phyloP scores from a whole-genome alignment of 2,329 filamentous ascomycete species.

The Aureobasidium sp. region DNA sequence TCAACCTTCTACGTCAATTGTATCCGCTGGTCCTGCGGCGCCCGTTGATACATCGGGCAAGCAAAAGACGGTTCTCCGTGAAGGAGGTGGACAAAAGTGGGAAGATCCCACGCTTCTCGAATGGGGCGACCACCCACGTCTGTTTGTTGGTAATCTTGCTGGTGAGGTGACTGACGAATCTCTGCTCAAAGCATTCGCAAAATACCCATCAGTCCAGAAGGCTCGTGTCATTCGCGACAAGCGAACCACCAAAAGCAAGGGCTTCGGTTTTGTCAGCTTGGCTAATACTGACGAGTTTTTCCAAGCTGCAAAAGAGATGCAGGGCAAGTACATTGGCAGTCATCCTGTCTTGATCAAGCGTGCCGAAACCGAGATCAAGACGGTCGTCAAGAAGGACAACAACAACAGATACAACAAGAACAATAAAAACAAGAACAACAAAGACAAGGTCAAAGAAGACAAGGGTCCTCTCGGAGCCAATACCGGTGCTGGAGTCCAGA shows the following conservation, averaged over 20 bases:
- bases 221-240: constrained; percentile 92
- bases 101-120: constrained; percentile 81
- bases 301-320: constrained; percentile 93
- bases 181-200: constrained; percentile 84
- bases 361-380: constrained; percentile 85
- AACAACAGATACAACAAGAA: constrained; percentile 47
- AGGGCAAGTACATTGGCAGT: constrained; percentile 97
- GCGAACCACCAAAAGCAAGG: constrained; percentile 90
- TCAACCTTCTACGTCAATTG: constrained; percentile 18
- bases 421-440: constrained; percentile 32
- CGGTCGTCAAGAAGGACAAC: constrained; percentile 50
- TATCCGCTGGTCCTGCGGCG: constrained; percentile 29
- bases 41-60: constrained; percentile 46
- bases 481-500: constrained; percentile 33
- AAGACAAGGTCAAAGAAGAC: constrained; percentile 39
- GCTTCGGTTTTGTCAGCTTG: constrained; percentile 95
- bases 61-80: constrained; percentile 79
- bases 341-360: constrained; percentile 75
- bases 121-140: constrained; percentile 93
- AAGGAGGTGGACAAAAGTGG: constrained; percentile 90
- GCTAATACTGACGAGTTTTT: constrained; percentile 94
- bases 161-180: constrained; percentile 97
- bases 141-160: constrained; percentile 94
- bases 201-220: constrained; percentile 83
- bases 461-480: constrained; percentile 31